phyloP scores from a whole-genome alignment of 2,329 filamentous ascomycete genomes.

The Cadophora malorum region DNA sequence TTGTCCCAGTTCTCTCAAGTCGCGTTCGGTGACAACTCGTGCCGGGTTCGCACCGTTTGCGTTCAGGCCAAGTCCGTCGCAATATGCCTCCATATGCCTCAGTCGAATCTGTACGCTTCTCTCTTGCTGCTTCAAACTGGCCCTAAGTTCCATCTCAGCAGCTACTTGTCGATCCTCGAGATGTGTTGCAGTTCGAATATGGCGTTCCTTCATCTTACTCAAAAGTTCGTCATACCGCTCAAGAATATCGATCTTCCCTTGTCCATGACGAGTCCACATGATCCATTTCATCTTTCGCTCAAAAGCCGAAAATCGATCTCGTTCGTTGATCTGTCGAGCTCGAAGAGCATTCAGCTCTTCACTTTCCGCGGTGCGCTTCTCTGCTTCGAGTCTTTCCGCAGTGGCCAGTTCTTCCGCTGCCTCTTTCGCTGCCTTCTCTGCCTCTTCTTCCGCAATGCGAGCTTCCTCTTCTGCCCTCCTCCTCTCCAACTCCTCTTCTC shows the following conservation, averaged over 20 bases:
- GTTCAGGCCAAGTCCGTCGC: conserved; percentile 57
- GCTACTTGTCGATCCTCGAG: conserved; percentile 68
- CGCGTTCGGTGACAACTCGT: conserved; percentile 63
- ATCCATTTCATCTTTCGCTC: conserved; percentile 55
- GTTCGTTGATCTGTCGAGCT: conserved; percentile 56
- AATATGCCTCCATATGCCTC: conserved; percentile 72
- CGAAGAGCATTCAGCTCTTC: conserved; percentile 53
- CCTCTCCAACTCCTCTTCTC: conserved; percentile 59
- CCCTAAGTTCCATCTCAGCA: conserved; percentile 65
- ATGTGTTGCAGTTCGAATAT: conserved; percentile 58
- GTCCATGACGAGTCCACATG: conserved; percentile 58
- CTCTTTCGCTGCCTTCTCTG: conserved; percentile 54
- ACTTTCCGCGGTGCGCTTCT: conserved; percentile 53
- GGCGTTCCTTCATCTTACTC: conserved; percentile 61
- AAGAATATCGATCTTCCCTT: conserved; percentile 54
- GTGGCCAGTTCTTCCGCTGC: conserved; percentile 52
- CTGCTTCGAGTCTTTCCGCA: conserved; percentile 52
- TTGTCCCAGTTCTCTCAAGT: conserved; percentile 63
- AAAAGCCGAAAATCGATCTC: conserved; percentile 58
- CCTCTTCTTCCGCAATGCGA: conserved; percentile 53
- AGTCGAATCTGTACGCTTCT: conserved; percentile 62
- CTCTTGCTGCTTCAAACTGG: conserved; percentile 61
- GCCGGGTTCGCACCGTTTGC: conserved; percentile 51
- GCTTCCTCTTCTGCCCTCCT: conserved; percentile 57
- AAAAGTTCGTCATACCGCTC: conserved; percentile 56